Base-by-base conservation (phyloP, 2,329 filamentous ascomycete genomes). In the Hortaea sp. region DNA sequence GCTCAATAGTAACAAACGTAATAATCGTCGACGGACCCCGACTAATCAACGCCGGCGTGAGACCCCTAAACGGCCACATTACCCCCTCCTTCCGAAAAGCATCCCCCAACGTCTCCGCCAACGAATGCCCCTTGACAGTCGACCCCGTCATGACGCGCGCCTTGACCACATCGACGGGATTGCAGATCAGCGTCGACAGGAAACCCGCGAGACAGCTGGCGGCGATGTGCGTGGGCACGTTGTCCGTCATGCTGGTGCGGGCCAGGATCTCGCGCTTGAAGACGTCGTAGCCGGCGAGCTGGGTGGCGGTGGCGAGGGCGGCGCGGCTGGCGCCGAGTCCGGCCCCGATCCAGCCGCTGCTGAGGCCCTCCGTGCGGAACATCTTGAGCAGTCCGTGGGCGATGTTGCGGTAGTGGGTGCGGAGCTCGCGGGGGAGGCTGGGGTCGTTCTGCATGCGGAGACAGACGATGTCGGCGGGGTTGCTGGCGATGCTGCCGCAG, bases 381-480 rank as follows among this genome's bases (percentile, higher is more conserved):
- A 97, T 95, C 54, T 87, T 81, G 27, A 85, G 69, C 58, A 97
- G 73, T 28, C 92, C 92, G 63, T 97, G 82, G 41, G 95, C 66
- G 3, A 89, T 92, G 65, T 97, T 78, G 53, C 81, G 83, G 71
- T 98, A 98, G 67, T 94, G 92, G 46, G 89, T 79, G 41, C 87
- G 81, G 60, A 94, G 72, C 5, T 75, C 75, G 1, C 69, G 60
- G 0, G 88, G 85, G 1, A 95, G 78, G 0, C 88, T 81, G 2
- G 85, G 82, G 58, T 84, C 92, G 68, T 94, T 87, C 70, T 98
- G 92, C 92, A 98, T 98, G 55, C 92, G 87, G 42, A 98, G 92
- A 68, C 98, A 98, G 60, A 95, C 75, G 31, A 98, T 88, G 65
- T 98, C 92, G 54, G 89, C 90, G 2, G 89, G 88, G 69, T 97